Base-by-base conservation (phyloP, 1,139 yeast genomes). In the Candida tropicalis region DNA sequence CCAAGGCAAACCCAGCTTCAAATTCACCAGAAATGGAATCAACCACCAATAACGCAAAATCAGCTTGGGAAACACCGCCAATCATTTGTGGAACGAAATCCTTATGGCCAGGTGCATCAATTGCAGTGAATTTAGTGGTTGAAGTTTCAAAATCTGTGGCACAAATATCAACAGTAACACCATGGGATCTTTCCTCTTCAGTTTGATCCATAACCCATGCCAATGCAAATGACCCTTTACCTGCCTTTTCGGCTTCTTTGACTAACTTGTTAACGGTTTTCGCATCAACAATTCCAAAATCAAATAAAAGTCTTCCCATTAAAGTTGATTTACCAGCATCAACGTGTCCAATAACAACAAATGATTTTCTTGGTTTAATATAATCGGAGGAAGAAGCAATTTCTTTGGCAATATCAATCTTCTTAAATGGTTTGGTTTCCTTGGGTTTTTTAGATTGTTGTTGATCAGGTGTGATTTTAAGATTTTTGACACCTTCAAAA, bases 201-300 rank as follows among this genome's bases (percentile, higher is more conserved):
- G 98, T 90, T 63, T 91, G 97, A 62, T 95, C 99, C 88, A 93
- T 81, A 10, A 93, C 83, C 99, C 99, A 95, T 0, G 99, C 99
- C 43, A 91, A 73, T 11, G 97, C 95, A 66, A 95, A 95, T 1
- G 98, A 90, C 1, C 90, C 85, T 59, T 93, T 95, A 5, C 99
- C 99, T 1, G 80, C 76, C 45, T 77, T 78, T 45, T 86, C 89
- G 40, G 96, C 84, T 56, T 93, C 97, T 52, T 82, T 81, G 43
- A 87, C 81, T 49, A 87, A 69, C 58, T 86, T 88, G 57, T 87
- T 83, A 18, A 91, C 80, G 0, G 89, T 81, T 45, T 83, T 81
- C 38, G 84, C 79, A 55, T 88, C 93, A 4, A 95, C 87, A 2
- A 87, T 85, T 4, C 95, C 91, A 17, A 82, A 69, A 56, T 93